Conservation (phyloP, 1,284 basidiomycete genomes). For the Ustilago lituana region DNA sequence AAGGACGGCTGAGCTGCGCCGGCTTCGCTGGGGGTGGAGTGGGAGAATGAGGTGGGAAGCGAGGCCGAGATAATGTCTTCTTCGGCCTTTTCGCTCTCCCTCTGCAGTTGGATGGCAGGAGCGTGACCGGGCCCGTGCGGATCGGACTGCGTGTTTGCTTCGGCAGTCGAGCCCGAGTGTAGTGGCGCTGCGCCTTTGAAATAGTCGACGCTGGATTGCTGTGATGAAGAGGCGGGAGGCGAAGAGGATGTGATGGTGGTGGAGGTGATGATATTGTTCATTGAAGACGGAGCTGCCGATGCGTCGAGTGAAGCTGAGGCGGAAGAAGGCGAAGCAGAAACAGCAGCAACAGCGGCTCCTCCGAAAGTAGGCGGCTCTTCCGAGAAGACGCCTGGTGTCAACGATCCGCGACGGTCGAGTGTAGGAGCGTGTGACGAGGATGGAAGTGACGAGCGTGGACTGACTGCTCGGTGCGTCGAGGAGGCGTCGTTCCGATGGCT, state of each 20-base stretch:
- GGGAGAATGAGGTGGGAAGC: constrained; percentile 19
- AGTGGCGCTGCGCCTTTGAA: constrained; percentile 26
- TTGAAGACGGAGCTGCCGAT: constrained; percentile 6
- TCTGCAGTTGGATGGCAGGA: constrained; percentile 9
- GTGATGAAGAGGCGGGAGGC: constrained; percentile 8
- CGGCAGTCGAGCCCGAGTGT: neutral
- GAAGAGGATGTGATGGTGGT: constrained; percentile 16
- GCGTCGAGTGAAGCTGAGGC: constrained; percentile 6
- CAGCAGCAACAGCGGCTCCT: neutral
- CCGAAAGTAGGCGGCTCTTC: constrained; percentile 44
- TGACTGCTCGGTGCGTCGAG: neutral
- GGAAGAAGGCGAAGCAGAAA: constrained; percentile 3
- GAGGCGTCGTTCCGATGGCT: constrained; percentile 8
- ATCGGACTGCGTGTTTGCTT: neutral
- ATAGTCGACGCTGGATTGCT: constrained; percentile 25
- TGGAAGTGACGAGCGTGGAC: constrained; percentile 2
- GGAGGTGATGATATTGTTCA: too few relatives aligned
- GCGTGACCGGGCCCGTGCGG: neutral
- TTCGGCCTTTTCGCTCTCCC: constrained; percentile 38
- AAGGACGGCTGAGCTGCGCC: neutral
- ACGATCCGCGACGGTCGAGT: constrained; percentile 27
- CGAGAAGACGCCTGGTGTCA: constrained; percentile 46
- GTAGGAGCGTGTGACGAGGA: constrained; percentile 5
- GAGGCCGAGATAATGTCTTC: constrained; percentile 43
- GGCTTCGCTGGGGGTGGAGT: constrained; percentile 3